Conservation (phyloP, 768 basidiomycete species). For the Boletus reticuloceps region DNA sequence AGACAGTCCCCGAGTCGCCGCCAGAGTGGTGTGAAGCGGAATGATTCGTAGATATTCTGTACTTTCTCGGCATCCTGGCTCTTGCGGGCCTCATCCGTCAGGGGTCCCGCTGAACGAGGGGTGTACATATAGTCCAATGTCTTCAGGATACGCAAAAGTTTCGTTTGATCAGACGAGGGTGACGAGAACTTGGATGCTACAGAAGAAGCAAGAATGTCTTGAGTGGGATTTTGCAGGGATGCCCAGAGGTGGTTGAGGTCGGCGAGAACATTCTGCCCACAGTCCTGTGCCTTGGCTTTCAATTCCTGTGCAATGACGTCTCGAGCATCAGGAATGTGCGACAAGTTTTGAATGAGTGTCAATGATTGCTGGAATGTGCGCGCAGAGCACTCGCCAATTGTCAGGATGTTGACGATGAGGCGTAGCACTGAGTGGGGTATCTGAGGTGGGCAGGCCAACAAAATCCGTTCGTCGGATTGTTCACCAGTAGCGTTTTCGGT, state of each 20-base stretch:
- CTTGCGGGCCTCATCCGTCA: constrained; percentile 36
- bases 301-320: constrained; percentile 90
- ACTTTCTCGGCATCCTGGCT: constrained; percentile 75
- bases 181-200: constrained; percentile 90
- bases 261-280: constrained; percentile 68
- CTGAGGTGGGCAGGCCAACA: constrained; percentile 74
- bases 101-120: constrained; percentile 45
- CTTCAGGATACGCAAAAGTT: constrained; percentile 90
- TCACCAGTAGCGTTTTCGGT: constrained; percentile 15
- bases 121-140: constrained; percentile 97
- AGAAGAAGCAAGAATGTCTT: constrained; percentile 57
- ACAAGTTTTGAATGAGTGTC: constrained; percentile 88
- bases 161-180: constrained; percentile 94
- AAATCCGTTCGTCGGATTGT: constrained; percentile 38
- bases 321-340: constrained; percentile 82
- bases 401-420: constrained; percentile 94
- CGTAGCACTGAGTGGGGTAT: constrained; percentile 84
- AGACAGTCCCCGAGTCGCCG: constrained; percentile 86
- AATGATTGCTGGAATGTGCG: constrained; percentile 95
- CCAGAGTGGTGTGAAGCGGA: constrained; percentile 91
- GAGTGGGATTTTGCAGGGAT: constrained; percentile 56
- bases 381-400: constrained; percentile 95
- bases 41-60: constrained; percentile 84
- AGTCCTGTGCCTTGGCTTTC: constrained; percentile 80
- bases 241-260: constrained; percentile 77